phyloP scores from a whole-genome alignment of 208 protist genomes.

The Crithidia acanthocephali region DNA sequence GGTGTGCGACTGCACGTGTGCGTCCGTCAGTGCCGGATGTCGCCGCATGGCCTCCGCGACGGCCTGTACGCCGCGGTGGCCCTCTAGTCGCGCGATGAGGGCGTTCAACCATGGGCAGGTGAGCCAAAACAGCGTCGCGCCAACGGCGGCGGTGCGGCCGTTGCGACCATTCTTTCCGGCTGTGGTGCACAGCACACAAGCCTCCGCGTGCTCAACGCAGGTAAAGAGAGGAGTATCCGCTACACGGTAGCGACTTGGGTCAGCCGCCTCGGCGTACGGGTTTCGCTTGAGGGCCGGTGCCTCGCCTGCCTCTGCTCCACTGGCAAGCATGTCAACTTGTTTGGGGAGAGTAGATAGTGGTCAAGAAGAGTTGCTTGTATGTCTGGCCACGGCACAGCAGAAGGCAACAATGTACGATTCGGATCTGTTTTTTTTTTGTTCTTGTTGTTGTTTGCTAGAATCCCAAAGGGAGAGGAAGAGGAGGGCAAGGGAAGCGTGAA shows the following conservation, averaged over 20 bases:
- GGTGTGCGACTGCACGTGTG: constrained; percentile 68
- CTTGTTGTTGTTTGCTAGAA: neutral
- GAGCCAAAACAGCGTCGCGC: constrained; percentile 85
- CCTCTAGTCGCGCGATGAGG: constrained; percentile 76
- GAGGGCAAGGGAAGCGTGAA: neutral
- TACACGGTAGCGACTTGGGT: constrained; percentile 64
- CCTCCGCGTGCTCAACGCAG: constrained; percentile 53
- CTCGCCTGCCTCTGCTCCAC: neutral
- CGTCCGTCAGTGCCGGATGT: constrained; percentile 17
- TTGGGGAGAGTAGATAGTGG: too few species aligned
- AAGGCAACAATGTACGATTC: neutral
- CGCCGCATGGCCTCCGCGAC: constrained; percentile 37
- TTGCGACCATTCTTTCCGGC: constrained; percentile 79
- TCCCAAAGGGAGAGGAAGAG: neutral
- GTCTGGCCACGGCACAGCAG: neutral
- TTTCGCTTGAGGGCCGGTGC: constrained; percentile 22
- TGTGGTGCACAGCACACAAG: constrained; percentile 76
- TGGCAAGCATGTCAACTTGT: neutral
- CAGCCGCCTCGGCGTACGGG: constrained; percentile 59
- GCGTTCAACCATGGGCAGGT: constrained; percentile 85
- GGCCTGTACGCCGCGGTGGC: constrained; percentile 50
- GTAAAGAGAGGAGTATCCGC: constrained; percentile 63
- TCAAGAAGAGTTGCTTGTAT: too few species aligned
- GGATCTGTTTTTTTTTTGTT: neutral
- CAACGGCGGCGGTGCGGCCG: constrained; percentile 68